These are phyloP conservation scores for Fagopyrum homotropicum DNA, from an alignment of 148 eudicot species.

Conservation along the genomic window DNA sequence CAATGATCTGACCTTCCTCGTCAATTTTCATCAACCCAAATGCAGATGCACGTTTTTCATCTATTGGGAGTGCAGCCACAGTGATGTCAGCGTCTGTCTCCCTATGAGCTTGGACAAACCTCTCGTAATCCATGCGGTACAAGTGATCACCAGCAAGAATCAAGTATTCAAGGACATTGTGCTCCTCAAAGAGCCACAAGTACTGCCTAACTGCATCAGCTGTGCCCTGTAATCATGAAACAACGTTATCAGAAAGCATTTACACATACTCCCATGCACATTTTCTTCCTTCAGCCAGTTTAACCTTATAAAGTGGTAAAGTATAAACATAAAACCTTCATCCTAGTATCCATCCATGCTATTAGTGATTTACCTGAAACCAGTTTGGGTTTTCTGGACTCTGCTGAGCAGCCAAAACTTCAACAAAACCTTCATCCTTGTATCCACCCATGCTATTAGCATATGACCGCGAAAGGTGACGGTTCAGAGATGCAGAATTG, in stretches of 20 bases:
- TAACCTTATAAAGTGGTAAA: background rate
- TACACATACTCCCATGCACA: background rate
- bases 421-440: constrained; percentile 93
- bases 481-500: constrained; percentile 94
- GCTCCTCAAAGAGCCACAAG: constrained; percentile 80
- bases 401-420: constrained; percentile 97
- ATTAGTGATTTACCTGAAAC: constrained; percentile 59
- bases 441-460: constrained; percentile 91
- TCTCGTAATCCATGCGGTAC: constrained; percentile 95
- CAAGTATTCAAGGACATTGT: constrained; percentile 71
- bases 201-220: constrained; percentile 35
- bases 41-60: constrained; percentile 88
- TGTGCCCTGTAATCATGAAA: constrained; percentile 57
- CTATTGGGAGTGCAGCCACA: constrained; percentile 89
- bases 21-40: constrained; percentile 97
- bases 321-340: background rate
- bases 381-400: constrained; percentile 97
- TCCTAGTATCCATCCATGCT: too few species aligned
- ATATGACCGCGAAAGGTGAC: constrained; percentile 85
- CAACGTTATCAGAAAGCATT: background rate
- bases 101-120: constrained; percentile 87
- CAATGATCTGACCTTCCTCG: constrained; percentile 79
- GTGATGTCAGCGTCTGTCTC: constrained; percentile 98
- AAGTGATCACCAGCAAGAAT: constrained; percentile 97
- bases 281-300: background rate